Evolutionary conservation across 305 asterid species (phyloP), one percentile per base, ranked within the genome.

Genomic region (Plantago rigida): DNA sequence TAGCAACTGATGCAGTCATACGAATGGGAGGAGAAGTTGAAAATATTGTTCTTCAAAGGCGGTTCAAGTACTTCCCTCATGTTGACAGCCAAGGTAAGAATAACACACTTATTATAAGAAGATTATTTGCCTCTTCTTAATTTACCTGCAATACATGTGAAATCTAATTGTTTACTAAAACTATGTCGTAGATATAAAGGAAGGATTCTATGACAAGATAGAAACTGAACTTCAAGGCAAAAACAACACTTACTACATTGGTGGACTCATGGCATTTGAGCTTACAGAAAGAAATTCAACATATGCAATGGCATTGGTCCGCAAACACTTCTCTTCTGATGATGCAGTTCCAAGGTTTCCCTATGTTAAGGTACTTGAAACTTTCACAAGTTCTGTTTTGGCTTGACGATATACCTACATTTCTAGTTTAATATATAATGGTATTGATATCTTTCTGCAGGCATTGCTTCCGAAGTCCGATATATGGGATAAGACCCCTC

Each of bases 221-320:
- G 94, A 87, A 65, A 77, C 63, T 36, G 68, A 82, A 45, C 78
- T 87, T 59, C 95, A 87, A 66, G 94, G 94, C 51, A 80, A 81
- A 75, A 60, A 75, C 31, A 87, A 84, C 75, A 84, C 91, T 63
- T 87, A 82, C 74, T 87, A 81, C 57, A 66, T 83, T 29, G 94
- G 95, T 19, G 94, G 95, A 15, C 84, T 87, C 51, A 72, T 83
- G 88, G 95, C 95, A 13, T 87, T 87, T 78, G 95, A 87, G 77
- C 84, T 87, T 9, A 84, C 95, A 0, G 94, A 87, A 72, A 82
- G 95, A 65, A 87, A 87, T 60, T 83, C 95, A 41, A 57, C 91
- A 9, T 87, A 87, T 17, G 75, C 95, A 13, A 84, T 83, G 81
- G 75, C 78, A 54, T 77, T 87, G 74, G 70, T 81, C 44, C 51